Conservation (phyloP, 495 filamentous ascomycete species). For the Paragyromitra xinjiangensis region DNA sequence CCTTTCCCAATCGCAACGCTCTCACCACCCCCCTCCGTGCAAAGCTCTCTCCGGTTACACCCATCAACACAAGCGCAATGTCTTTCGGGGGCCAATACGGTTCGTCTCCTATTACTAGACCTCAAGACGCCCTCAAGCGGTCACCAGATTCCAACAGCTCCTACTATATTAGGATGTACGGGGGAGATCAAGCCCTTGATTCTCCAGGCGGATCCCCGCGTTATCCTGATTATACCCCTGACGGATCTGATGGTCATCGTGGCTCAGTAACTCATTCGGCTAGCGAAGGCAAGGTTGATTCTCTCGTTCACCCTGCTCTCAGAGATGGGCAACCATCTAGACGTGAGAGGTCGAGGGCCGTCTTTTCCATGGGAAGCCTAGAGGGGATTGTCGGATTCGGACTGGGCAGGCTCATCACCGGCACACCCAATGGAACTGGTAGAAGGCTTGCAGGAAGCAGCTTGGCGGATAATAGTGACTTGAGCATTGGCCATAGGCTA, state of each 20-base stretch:
- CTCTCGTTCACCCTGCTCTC: conserved; percentile 51
- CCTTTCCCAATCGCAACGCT: conserved; percentile 56
- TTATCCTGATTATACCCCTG: conserved; percentile 28
- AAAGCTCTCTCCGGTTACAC: conserved; percentile 40
- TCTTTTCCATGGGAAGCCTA: conserved; percentile 49
- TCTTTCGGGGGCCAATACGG: conserved; percentile 40
- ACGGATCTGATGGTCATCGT: conserved; percentile 28
- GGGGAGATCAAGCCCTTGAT: conserved; percentile 42
- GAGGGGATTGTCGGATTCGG: conserved; percentile 47
- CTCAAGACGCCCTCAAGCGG: conserved; percentile 35
- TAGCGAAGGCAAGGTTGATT: conserved; percentile 39
- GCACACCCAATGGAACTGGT: conserved; percentile 42
- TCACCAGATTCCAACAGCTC: conserved; percentile 40
- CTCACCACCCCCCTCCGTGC: conserved; percentile 46
- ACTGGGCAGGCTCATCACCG: conserved; percentile 43
- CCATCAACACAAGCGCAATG: conserved; percentile 43
- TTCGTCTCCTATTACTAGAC: conserved; percentile 50
- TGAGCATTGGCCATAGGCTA: conserved; percentile 28
- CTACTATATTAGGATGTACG: conserved; percentile 20
- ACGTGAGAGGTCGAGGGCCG: conserved; percentile 32
- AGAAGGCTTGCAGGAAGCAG: conserved; percentile 47
- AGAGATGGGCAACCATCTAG: conserved; percentile 20
- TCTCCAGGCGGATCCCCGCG: conserved; percentile 35
- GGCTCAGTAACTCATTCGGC: conserved; percentile 39
- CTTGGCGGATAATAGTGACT: conserved; percentile 47